Evolutionary conservation across 768 basidiomycete genomes (phyloP).

Genomic region (Coprinopsis sp.): DNA sequence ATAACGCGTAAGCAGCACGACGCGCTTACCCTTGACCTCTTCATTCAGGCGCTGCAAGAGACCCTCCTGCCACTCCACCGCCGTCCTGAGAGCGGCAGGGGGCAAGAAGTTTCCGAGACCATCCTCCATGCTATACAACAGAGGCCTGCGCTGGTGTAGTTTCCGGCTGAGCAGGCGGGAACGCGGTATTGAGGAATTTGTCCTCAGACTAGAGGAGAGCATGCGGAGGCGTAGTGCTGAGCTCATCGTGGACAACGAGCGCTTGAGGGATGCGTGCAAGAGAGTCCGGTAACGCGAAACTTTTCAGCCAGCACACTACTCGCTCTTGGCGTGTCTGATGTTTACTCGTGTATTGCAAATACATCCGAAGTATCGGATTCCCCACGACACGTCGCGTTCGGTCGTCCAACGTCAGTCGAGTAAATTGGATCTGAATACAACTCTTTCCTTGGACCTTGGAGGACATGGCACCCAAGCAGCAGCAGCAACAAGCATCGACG

Average conservation of each 20-base stretch:
- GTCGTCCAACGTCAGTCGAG: slow-evolving; percentile 14
- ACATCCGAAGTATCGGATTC: no score
- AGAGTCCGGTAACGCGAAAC: slow-evolving; percentile 19
- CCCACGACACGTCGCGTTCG: slow-evolving; percentile 32
- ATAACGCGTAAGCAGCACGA: slow-evolving; percentile 2
- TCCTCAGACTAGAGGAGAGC: slow-evolving; percentile 19
- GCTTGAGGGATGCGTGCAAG: slow-evolving; percentile 9
- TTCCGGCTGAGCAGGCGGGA: slow-evolving; percentile 29
- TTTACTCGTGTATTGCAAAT: slow-evolving; percentile 30
- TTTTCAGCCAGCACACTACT: slow-evolving; percentile 6
- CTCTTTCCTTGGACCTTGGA: slow-evolving; percentile 1
- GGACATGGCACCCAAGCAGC: slow-evolving; percentile 34
- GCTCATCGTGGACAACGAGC: slow-evolving; percentile 10
- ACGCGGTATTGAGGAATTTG: slow-evolving; percentile 18
- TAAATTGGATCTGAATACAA: no score
- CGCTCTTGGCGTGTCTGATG: slow-evolving; percentile 8
- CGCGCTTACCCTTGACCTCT: slow-evolving; percentile 58
- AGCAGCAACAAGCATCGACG: slow-evolving; percentile 23
- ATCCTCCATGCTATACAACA: slow-evolving; percentile 63
- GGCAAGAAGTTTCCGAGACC: slow-evolving; percentile 80
- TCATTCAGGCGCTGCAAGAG: slow-evolving; percentile 74
- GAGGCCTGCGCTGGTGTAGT: slow-evolving; percentile 47
- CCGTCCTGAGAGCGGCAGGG: slow-evolving; percentile 60
- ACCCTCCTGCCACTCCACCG: slow-evolving; percentile 85
- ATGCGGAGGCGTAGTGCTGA: slow-evolving; percentile 4